Base-by-base conservation (phyloP, 2,329 filamentous ascomycete genomes). In the Thyridium curvatum region DNA sequence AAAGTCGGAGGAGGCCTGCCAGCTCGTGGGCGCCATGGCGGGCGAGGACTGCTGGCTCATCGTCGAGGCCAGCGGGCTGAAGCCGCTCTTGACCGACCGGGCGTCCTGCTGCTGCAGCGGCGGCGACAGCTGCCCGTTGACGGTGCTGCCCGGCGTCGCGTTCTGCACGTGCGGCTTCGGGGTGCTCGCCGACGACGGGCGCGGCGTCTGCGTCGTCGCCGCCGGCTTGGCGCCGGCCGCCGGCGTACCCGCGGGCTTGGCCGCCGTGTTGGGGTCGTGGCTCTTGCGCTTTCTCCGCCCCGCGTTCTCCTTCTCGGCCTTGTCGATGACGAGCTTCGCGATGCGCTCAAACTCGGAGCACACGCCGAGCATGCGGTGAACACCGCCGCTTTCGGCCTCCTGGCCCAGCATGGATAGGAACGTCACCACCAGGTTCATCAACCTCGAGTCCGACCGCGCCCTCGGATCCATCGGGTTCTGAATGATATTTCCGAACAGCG, bases 341-440 rank as follows among this genome's bases (percentile, higher is more conserved):
- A 98, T 96, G 42, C 93, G 81, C 59, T 95, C 90, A 51, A 98
- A 98, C 54, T 98, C 93, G n/a, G 86, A 79, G 60, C 91, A 97
- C 1, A 97, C 84, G 17, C 83, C 84, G 14, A 96, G 76, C 88
- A 97, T 97, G 36, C 93, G 85, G 56, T 88, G 87, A 5, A 97
- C 87, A 52, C 87, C 90, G 32, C 89, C 86, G 41, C 90, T 93
- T 41, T 89, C 86, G 46, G 90, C 86, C 52, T 97, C 91, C 29
- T 84, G 78, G n/a, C 86, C 86, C 12, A 98, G 73, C 62, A 87
- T 90, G 4, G 86, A 88, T 28, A 98, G 65, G 61, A 97, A 98
- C 32, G 82, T 89, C 40, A 97, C 90, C 1, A 98, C 93, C 8
- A 91, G 72, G 49, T 83, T 88, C 89, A 98, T 96, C 15, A 97